Conservation (phyloP, 2,329 filamentous ascomycete species). For the Xylaria polymorpha region DNA sequence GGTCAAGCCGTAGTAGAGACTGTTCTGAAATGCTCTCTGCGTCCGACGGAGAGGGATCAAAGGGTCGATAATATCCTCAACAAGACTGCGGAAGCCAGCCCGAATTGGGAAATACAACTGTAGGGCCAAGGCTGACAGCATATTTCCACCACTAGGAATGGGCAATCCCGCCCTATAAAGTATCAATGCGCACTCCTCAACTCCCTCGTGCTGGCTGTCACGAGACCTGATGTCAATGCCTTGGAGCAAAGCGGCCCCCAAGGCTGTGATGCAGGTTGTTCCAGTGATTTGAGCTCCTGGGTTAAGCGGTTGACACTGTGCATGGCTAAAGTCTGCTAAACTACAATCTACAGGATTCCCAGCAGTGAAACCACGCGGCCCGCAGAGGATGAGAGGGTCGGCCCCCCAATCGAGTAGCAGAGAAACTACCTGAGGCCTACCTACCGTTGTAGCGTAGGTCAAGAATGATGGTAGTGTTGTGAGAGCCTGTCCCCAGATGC, state of each 20-base stretch:
- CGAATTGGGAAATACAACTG: neutral
- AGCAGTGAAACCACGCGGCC: neutral
- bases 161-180: neutral
- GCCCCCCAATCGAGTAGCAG: conserved; percentile 25
- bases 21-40: neutral
- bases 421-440: conserved; percentile 9
- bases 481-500: conserved; percentile 11
- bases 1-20: neutral
- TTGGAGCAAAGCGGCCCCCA: neutral
- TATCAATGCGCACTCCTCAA: conserved; percentile 22
- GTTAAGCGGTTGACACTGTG: neutral
- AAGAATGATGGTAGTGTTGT: neutral
- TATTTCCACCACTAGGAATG: neutral
- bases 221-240: neutral
- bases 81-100: neutral
- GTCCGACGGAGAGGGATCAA: neutral
- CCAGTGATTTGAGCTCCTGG: neutral
- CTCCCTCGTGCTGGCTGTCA: neutral
- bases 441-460: neutral
- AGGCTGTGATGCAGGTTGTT: neutral
- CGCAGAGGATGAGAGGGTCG: neutral
- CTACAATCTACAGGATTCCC: neutral
- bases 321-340: neutral
- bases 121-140: neutral
- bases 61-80: conserved; percentile 8